Percentiles rank a stretch among this genome's conserved stretches.
These are phyloP conservation scores for Misopates orontium DNA, from an alignment of 257 asterid genomes.

Conservation along the genomic window DNA sequence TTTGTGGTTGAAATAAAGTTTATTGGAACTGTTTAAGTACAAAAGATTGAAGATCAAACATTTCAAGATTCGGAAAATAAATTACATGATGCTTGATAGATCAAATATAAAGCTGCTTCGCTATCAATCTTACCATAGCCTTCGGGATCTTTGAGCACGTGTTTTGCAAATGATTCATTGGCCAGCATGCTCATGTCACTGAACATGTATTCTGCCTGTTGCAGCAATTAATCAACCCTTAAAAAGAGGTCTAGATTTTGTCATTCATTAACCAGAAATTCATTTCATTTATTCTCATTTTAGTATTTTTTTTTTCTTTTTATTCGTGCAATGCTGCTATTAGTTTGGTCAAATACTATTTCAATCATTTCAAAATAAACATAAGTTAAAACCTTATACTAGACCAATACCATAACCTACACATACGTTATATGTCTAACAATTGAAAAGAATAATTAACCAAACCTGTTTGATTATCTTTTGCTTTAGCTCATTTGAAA, in stretches of 20 bases:
- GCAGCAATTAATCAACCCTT: neutral
- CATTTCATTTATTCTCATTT: too few species aligned
- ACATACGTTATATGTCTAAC: too few species aligned
- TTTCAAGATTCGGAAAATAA: neutral
- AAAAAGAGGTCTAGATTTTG: too few species aligned
- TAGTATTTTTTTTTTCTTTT: too few species aligned
- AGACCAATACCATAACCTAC: too few species aligned
- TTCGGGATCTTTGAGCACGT: constrained; percentile 77
- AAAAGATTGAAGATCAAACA: neutral
- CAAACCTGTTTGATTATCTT: constrained; percentile 88
- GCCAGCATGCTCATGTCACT: constrained; percentile 97
- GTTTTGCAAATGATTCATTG: constrained; percentile 78
- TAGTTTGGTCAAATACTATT: too few species aligned
- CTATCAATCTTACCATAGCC: constrained; percentile 64
- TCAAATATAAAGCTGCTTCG: neutral
- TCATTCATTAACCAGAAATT: too few species aligned
- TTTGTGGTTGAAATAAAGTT: constrained; percentile 71
- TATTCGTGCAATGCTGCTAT: too few species aligned
- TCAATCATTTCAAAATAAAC: too few species aligned
- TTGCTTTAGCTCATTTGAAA: constrained; percentile 64
- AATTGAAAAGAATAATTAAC: neutral
- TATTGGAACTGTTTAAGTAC: constrained; percentile 60
- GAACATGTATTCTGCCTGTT: constrained; percentile 90
- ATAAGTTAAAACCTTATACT: too few species aligned
- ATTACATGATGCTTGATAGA: too few species aligned